Evolutionary conservation across 192 early-diverging fungal genomes (phyloP).

Genomic region (Entophlyctis luteolus): DNA sequence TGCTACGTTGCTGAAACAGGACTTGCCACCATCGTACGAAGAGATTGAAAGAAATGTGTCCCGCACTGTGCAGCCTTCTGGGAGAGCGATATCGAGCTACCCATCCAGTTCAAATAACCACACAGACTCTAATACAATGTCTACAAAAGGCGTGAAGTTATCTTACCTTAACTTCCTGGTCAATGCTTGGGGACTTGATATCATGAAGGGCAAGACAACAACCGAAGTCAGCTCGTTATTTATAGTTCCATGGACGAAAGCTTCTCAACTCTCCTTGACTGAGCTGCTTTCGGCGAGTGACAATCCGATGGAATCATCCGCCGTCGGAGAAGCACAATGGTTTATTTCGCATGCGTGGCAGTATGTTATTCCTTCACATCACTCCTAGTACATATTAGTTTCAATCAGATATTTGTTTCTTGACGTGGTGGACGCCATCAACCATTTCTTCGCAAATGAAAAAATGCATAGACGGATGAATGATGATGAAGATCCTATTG

Average conservation of each 20-base stretch:
- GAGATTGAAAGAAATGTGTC: too few relatives aligned
- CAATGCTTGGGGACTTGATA: slow-evolving; percentile 4
- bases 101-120: too few relatives aligned
- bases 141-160: slow-evolving; percentile 8
- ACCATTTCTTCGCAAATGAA: slow-evolving; percentile 4
- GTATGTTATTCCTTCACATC: too few relatives aligned
- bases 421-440: slow-evolving; percentile 27
- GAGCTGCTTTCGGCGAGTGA: not conserved
- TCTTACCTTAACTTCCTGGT: slow-evolving; percentile 16
- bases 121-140: slow-evolving; percentile 7
- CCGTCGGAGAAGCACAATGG: slow-evolving; percentile 1
- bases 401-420: slow-evolving; percentile 32
- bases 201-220: slow-evolving; percentile 7
- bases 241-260: slow-evolving; percentile 13
- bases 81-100: too few relatives aligned
- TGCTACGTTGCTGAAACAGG: too few relatives aligned
- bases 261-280: not conserved
- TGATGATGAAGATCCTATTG: slow-evolving; percentile 27
- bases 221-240: slow-evolving; percentile 10
- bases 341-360: slow-evolving; percentile 36
- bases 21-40: too few relatives aligned
- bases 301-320: not conserved
- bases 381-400: too few relatives aligned
- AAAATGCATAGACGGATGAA: slow-evolving; percentile 9
- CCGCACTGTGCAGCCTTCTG: too few relatives aligned